Evolutionary conservation across 2,329 filamentous ascomycete genomes (phyloP), one percentile per base, ranked within the genome.

Genomic region (Pseudogymnoascus sp.): DNA sequence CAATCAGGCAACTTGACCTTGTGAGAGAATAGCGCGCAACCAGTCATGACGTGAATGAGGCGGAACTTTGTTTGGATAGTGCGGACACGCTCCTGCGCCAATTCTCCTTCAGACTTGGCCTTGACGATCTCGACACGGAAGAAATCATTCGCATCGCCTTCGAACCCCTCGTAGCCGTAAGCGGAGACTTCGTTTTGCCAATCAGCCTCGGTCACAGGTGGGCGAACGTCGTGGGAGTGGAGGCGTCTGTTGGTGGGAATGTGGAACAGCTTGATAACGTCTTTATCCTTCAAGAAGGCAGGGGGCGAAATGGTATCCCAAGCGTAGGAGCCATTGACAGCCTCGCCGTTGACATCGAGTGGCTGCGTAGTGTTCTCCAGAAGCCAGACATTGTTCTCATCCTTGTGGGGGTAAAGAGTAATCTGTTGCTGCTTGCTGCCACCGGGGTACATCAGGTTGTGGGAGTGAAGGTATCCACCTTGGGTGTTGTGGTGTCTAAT

Each of bases 351-450:
- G 62, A 84, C 79, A 63, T 86, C 87, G 16, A 95, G 80, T 8
- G 95, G 95, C 72, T 97, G 91, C 7, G 95, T 99, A 78, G 96
- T 90, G 76, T 99, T 99, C 80, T 99, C 95, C 64, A 97, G 74
- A 37, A 97, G 78, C 86, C 91, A 99, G 63, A 96, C 71, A 74
- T 99, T 99, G 83, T 99, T 99, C 74, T 96, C 91, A 72, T 99
- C 95, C 82, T 97, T 97, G 83, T 99, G 95, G 6, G 95, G 95
- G 72, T 99, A 99, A 2, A 99, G 85, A 0, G 95, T 99, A 70
- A 99, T 91, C 75, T 99, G 95, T 76, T 99, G 95, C 78, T 99
- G 96, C 81, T 97, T 96, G 82, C 92, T 97, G 68, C 95, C 95
- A 7, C 87, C 91, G 3, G 95, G 95, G 74, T 97, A 99, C 95